Evolutionary conservation across 2,329 filamentous ascomycete species (phyloP).

Genomic region (Rhinocladiella mackenziei): DNA sequence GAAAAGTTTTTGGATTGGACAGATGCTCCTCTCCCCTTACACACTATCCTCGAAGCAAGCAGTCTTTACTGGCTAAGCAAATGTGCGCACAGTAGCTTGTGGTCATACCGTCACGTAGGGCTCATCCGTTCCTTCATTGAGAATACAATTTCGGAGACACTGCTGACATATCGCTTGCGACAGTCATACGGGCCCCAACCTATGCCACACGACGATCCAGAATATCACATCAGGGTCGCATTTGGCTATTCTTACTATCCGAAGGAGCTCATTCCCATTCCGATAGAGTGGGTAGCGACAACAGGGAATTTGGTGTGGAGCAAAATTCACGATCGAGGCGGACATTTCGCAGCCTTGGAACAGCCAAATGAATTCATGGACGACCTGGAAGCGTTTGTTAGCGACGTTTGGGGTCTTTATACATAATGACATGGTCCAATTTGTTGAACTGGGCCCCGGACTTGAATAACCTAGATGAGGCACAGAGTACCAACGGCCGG

Average conservation of each 20-base stretch:
- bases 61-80: constrained; percentile 40
- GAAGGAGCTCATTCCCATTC: constrained; percentile 23
- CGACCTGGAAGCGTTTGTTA: constrained; percentile 40
- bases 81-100: too few species aligned
- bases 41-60: constrained; percentile 35
- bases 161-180: too few species aligned
- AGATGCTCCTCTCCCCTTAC: constrained; percentile 33
- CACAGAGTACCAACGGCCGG: too few species aligned
- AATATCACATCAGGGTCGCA: constrained; percentile 15
- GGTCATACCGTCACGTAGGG: too few species aligned
- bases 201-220: constrained; percentile 12
- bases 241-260: constrained; percentile 25
- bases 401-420: constrained; percentile 23
- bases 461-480: too few species aligned
- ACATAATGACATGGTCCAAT: too few species aligned
- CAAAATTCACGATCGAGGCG: constrained; percentile 40
- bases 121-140: too few species aligned
- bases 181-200: too few species aligned
- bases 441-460: too few species aligned
- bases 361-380: constrained; percentile 43
- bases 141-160: too few species aligned
- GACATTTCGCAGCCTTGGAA: constrained; percentile 52
- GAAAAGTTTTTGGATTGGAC: constrained; percentile 40
- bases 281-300: constrained; percentile 21
- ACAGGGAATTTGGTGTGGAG: constrained; percentile 27